These are phyloP conservation scores for Colletotrichum tropicale DNA, from an alignment of 2,329 filamentous ascomycete genomes.

Conservation along the genomic window DNA sequence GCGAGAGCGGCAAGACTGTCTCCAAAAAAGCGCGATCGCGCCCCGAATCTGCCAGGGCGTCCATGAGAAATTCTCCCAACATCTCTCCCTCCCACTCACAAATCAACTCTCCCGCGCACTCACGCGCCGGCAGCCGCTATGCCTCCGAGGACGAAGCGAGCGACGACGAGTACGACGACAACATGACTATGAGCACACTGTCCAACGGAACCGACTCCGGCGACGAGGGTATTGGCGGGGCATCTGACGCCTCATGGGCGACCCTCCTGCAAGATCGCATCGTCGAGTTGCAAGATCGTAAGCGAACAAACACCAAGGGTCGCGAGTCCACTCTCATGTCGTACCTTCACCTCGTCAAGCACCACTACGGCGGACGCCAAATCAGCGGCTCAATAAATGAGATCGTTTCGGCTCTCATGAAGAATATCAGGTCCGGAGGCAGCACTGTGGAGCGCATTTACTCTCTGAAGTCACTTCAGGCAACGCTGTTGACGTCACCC, in stretches of 20 bases:
- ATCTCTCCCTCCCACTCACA: slow-evolving; percentile 64
- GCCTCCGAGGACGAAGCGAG: slow-evolving; percentile 68
- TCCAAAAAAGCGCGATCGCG: slow-evolving; percentile 70
- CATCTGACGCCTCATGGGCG: slow-evolving; percentile 65
- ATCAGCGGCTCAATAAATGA: slow-evolving; percentile 65
- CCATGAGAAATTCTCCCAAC: slow-evolving; percentile 59
- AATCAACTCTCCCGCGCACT: slow-evolving; percentile 61
- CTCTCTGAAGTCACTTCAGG: slow-evolving; percentile 73
- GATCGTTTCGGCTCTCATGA: slow-evolving; percentile 68
- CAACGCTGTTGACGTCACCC: slow-evolving; percentile 72
- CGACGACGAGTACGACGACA: slow-evolving; percentile 57
- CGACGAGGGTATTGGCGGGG: slow-evolving; percentile 57
- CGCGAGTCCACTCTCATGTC: slow-evolving; percentile 68
- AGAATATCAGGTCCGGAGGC: slow-evolving; percentile 71
- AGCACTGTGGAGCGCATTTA: slow-evolving; percentile 72
- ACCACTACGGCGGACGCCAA: slow-evolving; percentile 69
- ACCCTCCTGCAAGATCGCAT: slow-evolving; percentile 69
- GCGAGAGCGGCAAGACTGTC: slow-evolving; percentile 73
- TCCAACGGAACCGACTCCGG: slow-evolving; percentile 51
- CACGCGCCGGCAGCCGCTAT: slow-evolving; percentile 64
- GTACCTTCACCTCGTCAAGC: slow-evolving; percentile 70
- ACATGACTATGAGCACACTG: slow-evolving; percentile 47
- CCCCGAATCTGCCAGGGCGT: slow-evolving; percentile 61
- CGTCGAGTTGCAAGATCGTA: slow-evolving; percentile 73
- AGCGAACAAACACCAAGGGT: slow-evolving; percentile 75